Base-by-base conservation (phyloP, 805 yeast species). In the Monosporozyma servazzii region DNA sequence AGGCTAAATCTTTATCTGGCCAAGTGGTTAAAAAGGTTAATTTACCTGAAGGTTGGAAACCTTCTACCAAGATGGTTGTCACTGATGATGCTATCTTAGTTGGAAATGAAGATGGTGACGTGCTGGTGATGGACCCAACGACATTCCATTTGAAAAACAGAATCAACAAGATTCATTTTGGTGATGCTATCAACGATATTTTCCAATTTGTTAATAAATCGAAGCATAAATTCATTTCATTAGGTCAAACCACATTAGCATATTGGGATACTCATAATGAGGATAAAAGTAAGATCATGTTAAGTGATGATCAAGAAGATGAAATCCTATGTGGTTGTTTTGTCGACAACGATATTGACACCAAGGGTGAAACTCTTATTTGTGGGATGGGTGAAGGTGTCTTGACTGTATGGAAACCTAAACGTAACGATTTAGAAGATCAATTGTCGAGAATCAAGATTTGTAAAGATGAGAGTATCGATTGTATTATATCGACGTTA, bases 361-460 rank as follows among this genome's bases (percentile, higher is more conserved):
- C 80, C 13, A 77, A 75, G 47, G 86, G 82, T 50, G 82, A 80
- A 18, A 75, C 80, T 0, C 76, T 82, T 3, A 78, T 84, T 3
- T 89, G 90, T 58, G 91, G 96, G 45, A 89, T 88, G 84, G 88
- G 95, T 15, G 93, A 85, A 62, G 98, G 98, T 3, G 78, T 88
- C 13, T 75, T 88, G 6, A 88, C 98, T 0, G 72, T 86, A 13
- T 91, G 99, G 99, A 81, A 79, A 58, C 81, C 84, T 27, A 74
- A 78, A 30, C 78, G 78, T 62, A 88, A 87, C 62, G 77, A 77
- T 43, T 76, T 81, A 54, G 74, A 71, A 53, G 97, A 91, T 66
- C 97, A 91, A 69, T 73, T 88, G 47, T 77, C 86, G 11, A 72
- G 98, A 52, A 78, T 91, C 18, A 81, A 81, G 55, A 74, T 90